Evolutionary conservation across 2,329 filamentous ascomycete genomes (phyloP).

Genomic region (Aspergillus sp.): DNA sequence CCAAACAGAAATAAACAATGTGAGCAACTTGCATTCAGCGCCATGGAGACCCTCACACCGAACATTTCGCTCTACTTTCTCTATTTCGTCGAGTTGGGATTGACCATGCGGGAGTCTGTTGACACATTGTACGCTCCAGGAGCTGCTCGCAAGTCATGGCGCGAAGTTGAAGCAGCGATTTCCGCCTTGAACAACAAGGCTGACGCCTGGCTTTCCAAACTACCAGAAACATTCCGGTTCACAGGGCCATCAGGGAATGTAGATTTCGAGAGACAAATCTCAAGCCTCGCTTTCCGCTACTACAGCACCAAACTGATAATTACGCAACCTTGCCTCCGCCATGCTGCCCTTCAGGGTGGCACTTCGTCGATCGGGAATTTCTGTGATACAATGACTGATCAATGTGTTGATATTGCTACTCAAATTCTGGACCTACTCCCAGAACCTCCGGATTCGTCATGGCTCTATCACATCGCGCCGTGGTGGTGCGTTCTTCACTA

Average conservation of each 20-base stretch:
- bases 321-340: slow-evolving; percentile 38
- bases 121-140: slow-evolving; percentile 34
- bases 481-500: slow-evolving; percentile 39
- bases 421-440: slow-evolving; percentile 32
- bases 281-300: slow-evolving; percentile 35
- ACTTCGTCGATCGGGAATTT: slow-evolving; percentile 20
- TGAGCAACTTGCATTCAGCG: slow-evolving; percentile 17
- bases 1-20: slow-evolving; percentile 9
- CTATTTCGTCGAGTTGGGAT: slow-evolving; percentile 31
- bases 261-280: slow-evolving; percentile 26
- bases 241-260: slow-evolving; percentile 18
- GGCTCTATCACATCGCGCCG: slow-evolving; percentile 25
- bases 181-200: slow-evolving; percentile 26
- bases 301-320: slow-evolving; percentile 39
- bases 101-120: slow-evolving; percentile 31
- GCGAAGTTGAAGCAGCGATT: slow-evolving; percentile 32
- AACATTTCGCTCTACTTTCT: slow-evolving; percentile 35
- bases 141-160: slow-evolving; percentile 27
- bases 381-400: slow-evolving; percentile 27
- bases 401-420: slow-evolving; percentile 32
- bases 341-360: slow-evolving; percentile 24
- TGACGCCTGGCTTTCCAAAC: slow-evolving; percentile 33
- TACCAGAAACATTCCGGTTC: slow-evolving; percentile 33
- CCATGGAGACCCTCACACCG: slow-evolving; percentile 25
- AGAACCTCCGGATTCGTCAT: slow-evolving; percentile 23